Evolutionary conservation across 495 filamentous ascomycete species (phyloP), one percentile per base, ranked within the genome.

Genomic region (Penicillium soppii): DNA sequence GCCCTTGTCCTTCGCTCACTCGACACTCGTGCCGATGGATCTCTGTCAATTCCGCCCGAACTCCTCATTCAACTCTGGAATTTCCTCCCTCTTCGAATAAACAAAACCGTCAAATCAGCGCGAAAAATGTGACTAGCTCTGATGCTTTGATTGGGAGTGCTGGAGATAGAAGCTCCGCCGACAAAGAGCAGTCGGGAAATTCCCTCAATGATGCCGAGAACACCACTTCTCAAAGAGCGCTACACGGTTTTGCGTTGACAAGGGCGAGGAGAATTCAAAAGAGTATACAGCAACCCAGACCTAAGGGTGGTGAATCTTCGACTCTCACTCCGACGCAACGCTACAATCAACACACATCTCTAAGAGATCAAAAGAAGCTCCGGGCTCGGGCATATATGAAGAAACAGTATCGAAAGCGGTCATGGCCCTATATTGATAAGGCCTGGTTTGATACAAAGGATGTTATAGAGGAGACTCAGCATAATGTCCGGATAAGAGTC

Each of bases 11-110:
- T 33, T 52, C 54, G n/a, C 53, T 62, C 9, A 51, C 52, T 25
- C 50, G 53, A 22, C 60, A 57, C 10, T 49, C 59, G 50, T 58
- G 52, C 36, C 58, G 54, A 61, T 72, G 67, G 66, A 56, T 65
- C 25, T 51, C 52, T 40, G 47, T 22, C 21, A 35, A 59, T 16
- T 27, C 42, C n/a, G 30, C 17, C 17, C 36, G 20, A 22, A 5
- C 19, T 17, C 16, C 40, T 13, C 20, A 19, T 12, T 36, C 43
- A 15, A 32, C 15, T 33, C 7, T 8, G 7, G 27, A 43, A 4
- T 22, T n/a, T n/a, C n/a, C 23, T 13, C 12, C 38, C 15, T 40
- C 39, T 19, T 19, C n/a, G 1, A 30, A 36, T 13, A 15, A 4
- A 33, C 3, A 21, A 20, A 3, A 16, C 2, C 16, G 2, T n/a